Evolutionary conservation across 805 yeast genomes (phyloP), one percentile per base, ranked within the genome.

Genomic region (Schwanniomyces yamadae): DNA sequence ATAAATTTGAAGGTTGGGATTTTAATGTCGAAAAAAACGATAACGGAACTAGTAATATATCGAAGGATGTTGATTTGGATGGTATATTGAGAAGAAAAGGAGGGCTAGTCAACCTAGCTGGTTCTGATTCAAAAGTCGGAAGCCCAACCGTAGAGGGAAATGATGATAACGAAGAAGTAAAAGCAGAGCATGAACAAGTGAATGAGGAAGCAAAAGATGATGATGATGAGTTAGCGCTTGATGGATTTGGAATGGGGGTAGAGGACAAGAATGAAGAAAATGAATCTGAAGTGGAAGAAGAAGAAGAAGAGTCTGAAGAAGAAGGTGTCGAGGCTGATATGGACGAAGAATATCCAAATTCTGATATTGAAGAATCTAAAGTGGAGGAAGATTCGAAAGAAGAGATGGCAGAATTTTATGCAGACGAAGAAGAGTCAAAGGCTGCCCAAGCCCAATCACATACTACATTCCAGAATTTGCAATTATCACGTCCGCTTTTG

Each of bases 21-120:
- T 87, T 89, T 54, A 76, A 72, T 26, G 78, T 77, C 36, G 78
- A 74, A 24, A 53, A 52, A 18, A 52, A 51, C 5, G 53, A 39
- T n/a, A 55, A 54, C 23, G 45, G 41, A 4, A 42, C 36, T 15
- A 34, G 39, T 8, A 35, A 41, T 23, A 45, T 14, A 6, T 70
- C 54, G 37, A 77, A 74, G 44, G 86, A 81, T 42, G 95, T 88
- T 6, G 96, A 91, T 66, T 71, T 91, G 42, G 96, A 91, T 51
- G 80, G 80, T 10, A 91, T 91, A 36, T 84, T 91, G 48, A 80
- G 82, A 63, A 75, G 90, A 59, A 90, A 86, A 50, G 95, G 96
- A 58, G 72, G 95, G 27, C 66, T 82, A 36, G 66, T 75, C 4
- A 75, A 77, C 34, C 53, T 78, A 36, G 79, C 74, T 1, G 77